These are phyloP conservation scores for Trichoderma reesei DNA, from an alignment of 495 filamentous ascomycete species.

Conservation along the genomic window DNA sequence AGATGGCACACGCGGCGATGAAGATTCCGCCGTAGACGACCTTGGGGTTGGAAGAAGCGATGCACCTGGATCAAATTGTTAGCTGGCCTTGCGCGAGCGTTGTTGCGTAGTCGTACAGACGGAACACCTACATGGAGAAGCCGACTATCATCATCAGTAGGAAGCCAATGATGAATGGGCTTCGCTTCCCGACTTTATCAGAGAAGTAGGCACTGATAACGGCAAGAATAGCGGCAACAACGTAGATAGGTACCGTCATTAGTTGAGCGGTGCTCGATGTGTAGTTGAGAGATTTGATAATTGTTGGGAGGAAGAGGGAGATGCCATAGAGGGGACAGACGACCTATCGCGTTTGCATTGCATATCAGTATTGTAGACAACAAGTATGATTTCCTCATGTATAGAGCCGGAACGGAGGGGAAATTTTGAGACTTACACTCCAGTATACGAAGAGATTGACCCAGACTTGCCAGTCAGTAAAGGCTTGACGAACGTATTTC, in stretches of 20 bases:
- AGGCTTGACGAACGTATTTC: constrained; percentile 52
- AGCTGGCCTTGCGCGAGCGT: not conserved
- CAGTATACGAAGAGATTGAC: constrained; percentile 50
- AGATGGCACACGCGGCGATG: constrained; percentile 56
- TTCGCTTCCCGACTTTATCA: constrained; percentile 50
- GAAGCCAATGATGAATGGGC: constrained; percentile 53
- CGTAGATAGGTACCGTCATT: constrained; percentile 66
- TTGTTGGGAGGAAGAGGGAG: constrained; percentile 60
- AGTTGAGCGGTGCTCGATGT: constrained; percentile 55
- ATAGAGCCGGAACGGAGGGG: not conserved
- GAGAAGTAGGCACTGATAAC: constrained; percentile 49
- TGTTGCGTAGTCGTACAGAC: too few species aligned
- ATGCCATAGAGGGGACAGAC: constrained; percentile 65
- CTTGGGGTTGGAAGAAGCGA: constrained; percentile 41
- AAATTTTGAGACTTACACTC: constrained; percentile 28
- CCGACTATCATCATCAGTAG: constrained; percentile 52
- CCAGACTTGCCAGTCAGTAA: constrained; percentile 67
- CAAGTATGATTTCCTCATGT: too few species aligned
- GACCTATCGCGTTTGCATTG: constrained; percentile 27
- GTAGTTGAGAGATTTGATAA: constrained; percentile 47
- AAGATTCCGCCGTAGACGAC: constrained; percentile 69
- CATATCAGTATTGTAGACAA: not conserved
- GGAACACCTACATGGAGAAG: constrained; percentile 45
- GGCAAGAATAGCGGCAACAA: constrained; percentile 50
- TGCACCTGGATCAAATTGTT: constrained; percentile 22